Base-by-base conservation (phyloP, 768 basidiomycete species). In the Cystoderma amianthinum region DNA sequence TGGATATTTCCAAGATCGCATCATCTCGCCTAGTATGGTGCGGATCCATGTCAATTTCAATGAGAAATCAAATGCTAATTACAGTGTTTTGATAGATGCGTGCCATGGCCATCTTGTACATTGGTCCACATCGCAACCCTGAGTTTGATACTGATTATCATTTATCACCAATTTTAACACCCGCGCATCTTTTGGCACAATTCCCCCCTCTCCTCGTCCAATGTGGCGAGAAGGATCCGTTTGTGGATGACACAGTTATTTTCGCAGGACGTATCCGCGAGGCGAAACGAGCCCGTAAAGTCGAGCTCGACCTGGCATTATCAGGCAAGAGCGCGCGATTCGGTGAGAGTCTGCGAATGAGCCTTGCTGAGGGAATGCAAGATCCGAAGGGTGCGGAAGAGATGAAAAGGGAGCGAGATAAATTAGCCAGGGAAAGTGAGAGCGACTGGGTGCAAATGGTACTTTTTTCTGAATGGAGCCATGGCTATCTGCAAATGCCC, bases 211-310 rank as follows among this genome's bases (percentile, higher is more conserved):
- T 97, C 32, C 74, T 94, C 46, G 80, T 98, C 73, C 88, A 94
- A 54, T 93, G 90, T 51, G 96, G 96, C 13, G 96, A 98, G 63
- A 93, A 91, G 55, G 74, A 78, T 51, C 90, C 95, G 0, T 90
- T 99, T 52, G 92, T 96, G 17, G 96, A 99, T 60, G 96, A 98
- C 58, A 97, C 92, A 0, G 85, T 99, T 48, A 91, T 98, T 51
- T 95, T 98, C 53, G 89, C 93, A 2, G 95, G 94, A 11, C 82
- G 89, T 21, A 72, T 99, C n/a, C 73, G 95, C 19, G 90, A 97
- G 57, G 95, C 96, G 12, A 99, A 98, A 64, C 78, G 88, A 17
- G 78, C 79, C 7, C 78, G 89, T 23, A 86, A 82, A 59, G 64
- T 69, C 12, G 85, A 92, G 52, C 71, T 94, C 4, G 80, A 85